Evolutionary conservation across 805 yeast genomes (phyloP), one percentile per base, ranked within the genome.

Genomic region (Nakazawaea anatomiae): DNA sequence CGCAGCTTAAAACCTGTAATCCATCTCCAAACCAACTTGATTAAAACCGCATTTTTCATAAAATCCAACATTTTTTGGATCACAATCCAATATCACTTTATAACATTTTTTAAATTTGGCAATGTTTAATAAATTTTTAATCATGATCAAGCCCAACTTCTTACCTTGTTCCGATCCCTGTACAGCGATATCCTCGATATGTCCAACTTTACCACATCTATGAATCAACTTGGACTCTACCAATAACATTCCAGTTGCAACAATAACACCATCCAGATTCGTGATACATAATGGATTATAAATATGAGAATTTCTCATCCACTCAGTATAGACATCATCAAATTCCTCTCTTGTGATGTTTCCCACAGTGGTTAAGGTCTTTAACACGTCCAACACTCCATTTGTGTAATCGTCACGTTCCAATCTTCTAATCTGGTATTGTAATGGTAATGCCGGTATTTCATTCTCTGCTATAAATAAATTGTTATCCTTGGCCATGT

Each of bases 121-220:
- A 32, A 87, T 61, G 28, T 72, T 69, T 4, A 84, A 77, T 61
- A 92, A 72, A 7, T 77, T 71, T 14, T 74, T 70, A 57, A 92
- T 87, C 67, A 92, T 64, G 14, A 74, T 68, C 57, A 75, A 71
- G 0, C 99, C 99, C 44, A 92, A 70, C 58, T 80, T 80, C 62
- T 85, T 83, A 6, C 99, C 99, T 62, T 91, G 97, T 63, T 87
- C 87, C 18, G 74, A 69, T 32, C 65, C 63, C 18, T 82, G 74
- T 4, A 92, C 96, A 1, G 97, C 85, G 54, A 92, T 92, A 64
- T 92, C 99, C 62, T 92, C 99, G 55, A 92, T 86, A 69, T 92
- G 98, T 1, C 98, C 98, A 4, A 89, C 95, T 48, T 76, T 67
- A 0, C 96, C 95, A 64, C 94, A 82, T 39, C 72, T 79, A 67